Evolutionary conservation across 176 grass and related monocot genomes (phyloP), one percentile per base, ranked within the genome.

Genomic region (Musa troglodytarum): DNA sequence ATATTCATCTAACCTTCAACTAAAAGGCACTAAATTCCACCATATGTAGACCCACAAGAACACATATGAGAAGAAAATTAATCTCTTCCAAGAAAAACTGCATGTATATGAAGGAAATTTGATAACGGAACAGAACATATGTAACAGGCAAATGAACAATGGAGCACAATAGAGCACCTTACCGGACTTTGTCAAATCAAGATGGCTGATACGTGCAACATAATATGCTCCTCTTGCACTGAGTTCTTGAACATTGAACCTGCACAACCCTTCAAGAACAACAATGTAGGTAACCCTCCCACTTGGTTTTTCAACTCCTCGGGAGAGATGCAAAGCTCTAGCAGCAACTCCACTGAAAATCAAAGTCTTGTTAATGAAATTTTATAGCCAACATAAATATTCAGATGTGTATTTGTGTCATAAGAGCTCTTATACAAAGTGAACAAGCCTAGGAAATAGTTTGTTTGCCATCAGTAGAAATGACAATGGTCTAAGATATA

Each of bases 281-380:
- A 94, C 95, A 74, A 86, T 99, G 68, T 99, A 99, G 67, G 95
- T 99, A 67, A 99, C 95, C 85, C 88, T 87, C 68, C 95, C 95
- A 71, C 95, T 99, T 87, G 95, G 95, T 75, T 99, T 99, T 86
- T 99, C 95, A 50, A 99, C 90, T 22, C 88, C 95, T 91, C 95
- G 87, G 17, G 95, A 99, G 81, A 99, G 90, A 72, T 99, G 95
- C 77, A 99, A 85, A 78, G 95, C 95, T 88, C 95, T 99, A 80
- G 95, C 95, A 51, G 95, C 95, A 86, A 99, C 95, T 78, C 95
- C 95, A 70, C 95, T 99, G 52, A 61, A 63, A 73, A 71, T 26
- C n/a, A 86, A n/a, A 72, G 3, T n/a, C 10, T 20, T 14, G 49
- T 50, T 50, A 70, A 49, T 9, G 15, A 29, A 49, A 51, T 50